These are phyloP conservation scores for Monosporozyma unispora DNA, from an alignment of 805 yeast genomes.

Conservation along the genomic window DNA sequence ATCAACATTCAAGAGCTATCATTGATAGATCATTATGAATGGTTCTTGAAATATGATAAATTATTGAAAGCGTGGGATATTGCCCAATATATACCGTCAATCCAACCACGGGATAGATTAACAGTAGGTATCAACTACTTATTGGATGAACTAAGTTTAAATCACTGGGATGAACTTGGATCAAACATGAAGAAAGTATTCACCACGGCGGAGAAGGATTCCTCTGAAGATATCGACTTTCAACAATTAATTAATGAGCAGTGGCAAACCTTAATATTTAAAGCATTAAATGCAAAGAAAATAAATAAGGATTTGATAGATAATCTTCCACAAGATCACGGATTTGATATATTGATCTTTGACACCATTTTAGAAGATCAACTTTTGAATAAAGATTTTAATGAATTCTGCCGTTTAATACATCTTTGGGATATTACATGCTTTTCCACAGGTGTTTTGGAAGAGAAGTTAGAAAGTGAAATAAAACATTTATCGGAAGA, in stretches of 20 bases:
- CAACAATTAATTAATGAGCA: conserved; percentile 28
- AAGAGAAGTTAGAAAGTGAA: conserved; percentile 37
- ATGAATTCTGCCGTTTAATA: conserved; percentile 36
- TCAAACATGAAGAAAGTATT: conserved; percentile 31
- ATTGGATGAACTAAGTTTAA: conserved; percentile 34
- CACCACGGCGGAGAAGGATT: conserved; percentile 9
- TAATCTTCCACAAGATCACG: conserved; percentile 44
- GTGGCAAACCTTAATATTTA: conserved; percentile 60
- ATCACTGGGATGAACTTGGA: conserved; percentile 51
- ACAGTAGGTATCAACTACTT: conserved; percentile 49
- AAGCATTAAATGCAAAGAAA: conserved; percentile 42
- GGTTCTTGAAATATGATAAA: conserved; percentile 52
- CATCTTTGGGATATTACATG: conserved; percentile 49
- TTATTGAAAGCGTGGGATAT: conserved; percentile 73
- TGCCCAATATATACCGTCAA: conserved; percentile 50
- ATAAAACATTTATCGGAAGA: conserved; percentile 26
- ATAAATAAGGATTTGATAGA: conserved; percentile 37
- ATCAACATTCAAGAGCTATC: conserved; percentile 67
- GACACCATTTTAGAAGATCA: conserved; percentile 41
- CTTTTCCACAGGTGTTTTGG: conserved; percentile 40
- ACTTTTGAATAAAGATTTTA: conserved; percentile 30
- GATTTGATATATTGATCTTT: conserved; percentile 35
- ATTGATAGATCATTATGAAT: conserved; percentile 56
- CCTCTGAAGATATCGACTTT: conserved; percentile 15
- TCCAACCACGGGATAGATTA: conserved; percentile 42